These are phyloP conservation scores for Linum trigynum DNA, from an alignment of 345 rosid genomes.

Conservation along the genomic window DNA sequence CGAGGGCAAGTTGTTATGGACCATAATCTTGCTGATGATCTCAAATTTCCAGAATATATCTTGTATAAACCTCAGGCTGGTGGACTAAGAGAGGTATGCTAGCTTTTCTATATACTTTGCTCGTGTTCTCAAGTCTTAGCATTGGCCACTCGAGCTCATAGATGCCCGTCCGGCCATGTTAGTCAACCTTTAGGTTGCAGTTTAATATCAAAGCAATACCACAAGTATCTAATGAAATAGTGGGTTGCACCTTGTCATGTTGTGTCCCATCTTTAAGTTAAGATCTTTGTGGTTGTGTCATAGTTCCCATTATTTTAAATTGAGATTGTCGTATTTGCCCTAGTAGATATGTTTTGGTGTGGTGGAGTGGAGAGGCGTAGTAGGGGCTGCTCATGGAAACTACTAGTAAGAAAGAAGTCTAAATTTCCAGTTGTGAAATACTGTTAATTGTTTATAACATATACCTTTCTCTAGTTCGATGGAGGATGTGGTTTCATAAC, in stretches of 20 bases:
- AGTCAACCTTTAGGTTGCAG: too few species aligned
- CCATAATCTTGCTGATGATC: conserved; percentile 83
- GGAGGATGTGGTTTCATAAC: background rate
- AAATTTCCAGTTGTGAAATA: background rate
- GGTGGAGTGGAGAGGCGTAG: background rate
- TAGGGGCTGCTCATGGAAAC: background rate
- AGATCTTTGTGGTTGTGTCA: background rate
- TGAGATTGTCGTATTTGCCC: background rate
- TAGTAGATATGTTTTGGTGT: background rate
- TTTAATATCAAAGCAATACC: background rate
- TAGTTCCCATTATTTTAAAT: conserved; percentile 3
- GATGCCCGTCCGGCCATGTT: background rate
- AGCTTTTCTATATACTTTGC: background rate
- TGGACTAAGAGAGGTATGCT: conserved; percentile 56
- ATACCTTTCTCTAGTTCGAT: background rate
- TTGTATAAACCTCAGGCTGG: conserved; percentile 67
- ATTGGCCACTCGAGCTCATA: background rate
- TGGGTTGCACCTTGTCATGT: background rate
- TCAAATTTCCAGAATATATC: conserved; percentile 65
- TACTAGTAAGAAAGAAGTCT: background rate
- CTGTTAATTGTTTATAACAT: background rate
- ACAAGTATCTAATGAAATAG: too few species aligned
- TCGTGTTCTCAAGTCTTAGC: background rate
- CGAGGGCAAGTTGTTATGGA: conserved; percentile 67
- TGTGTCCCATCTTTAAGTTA: too few species aligned